Evolutionary conservation across 2,329 filamentous ascomycete species (phyloP), one percentile per base, ranked within the genome.

Genomic region (Ceratocystis destructans): DNA sequence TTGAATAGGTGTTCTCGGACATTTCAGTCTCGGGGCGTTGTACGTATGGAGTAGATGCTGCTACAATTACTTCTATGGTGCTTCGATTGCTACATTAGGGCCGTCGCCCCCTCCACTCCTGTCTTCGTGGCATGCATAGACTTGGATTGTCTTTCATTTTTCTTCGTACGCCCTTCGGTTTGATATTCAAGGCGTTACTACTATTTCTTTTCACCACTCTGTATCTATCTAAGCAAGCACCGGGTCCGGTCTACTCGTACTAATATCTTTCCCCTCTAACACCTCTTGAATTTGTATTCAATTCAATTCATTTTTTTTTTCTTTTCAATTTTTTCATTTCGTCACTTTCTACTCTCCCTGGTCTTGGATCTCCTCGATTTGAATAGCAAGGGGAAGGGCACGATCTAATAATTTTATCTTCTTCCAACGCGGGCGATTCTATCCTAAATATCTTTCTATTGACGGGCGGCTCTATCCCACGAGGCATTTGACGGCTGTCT

Each of bases 1-100:
- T 57, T 57, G 53, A 57, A 33, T 33, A 57, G 53, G 53, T 33
- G 31, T n/a, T 59, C 55, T 59, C 55, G 55, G 55, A 59, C 55
- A 20, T 37, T 59, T 41, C 37, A 15, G 55, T 37, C 55, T 59
- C 55, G 55, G 28, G 28, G 55, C 55, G 55, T 37, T 59, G 28
- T 6, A 53, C 22, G 17, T 37, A 31, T 37, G 28, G 37, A 8
- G 55, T 37, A 12, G 55, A 55, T 25, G 28, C 17, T n/a, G 17
- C 3, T 37, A 3, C 20, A 59, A 8, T n/a, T 28, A n/a, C 55
- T 59, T 59, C 28, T 28, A 59, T 59, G 28, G 55, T n/a, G 20
- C 55, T 59, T 59, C 31, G 55, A 59, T 37, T 33, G 55, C 55
- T 59, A 59, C 55, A 33, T 59, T 59, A 59, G 55, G 55, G 7